Base-by-base conservation (phyloP, 2,329 filamentous ascomycete genomes). In the Pyrenochaeta sp. region DNA sequence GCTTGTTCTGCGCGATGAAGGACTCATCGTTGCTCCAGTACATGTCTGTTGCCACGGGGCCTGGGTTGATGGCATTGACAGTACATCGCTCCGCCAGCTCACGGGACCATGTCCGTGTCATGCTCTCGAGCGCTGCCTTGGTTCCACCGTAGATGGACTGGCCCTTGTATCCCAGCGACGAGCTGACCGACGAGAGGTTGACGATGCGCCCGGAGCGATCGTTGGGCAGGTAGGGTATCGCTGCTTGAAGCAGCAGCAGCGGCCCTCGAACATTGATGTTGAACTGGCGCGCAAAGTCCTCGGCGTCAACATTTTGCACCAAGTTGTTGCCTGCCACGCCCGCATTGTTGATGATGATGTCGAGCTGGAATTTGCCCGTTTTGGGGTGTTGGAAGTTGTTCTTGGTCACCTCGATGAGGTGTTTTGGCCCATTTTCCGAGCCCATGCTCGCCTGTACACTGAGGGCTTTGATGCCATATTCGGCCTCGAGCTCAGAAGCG, bases 291-390 rank as follows among this genome's bases (percentile, higher is more conserved):
- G 87, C 82, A 77, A 93, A 96, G 67, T 92, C 84, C 11, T 82
- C 81, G 5, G 81, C 70, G 3, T 83, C 84, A 58, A 91, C 84
- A 23, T 90, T 84, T 45, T 85, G 82, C 20, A 90, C 77, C 21
- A 79, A 73, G 63, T 88, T 84, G 77, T 95, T 94, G 33, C 84
- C 75, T 10, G 81, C 77, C 2, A 85, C 79, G 21, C 91, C 92
- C 27, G 92, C 92, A 74, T 96, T 96, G 83, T 96, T 96, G 80
- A 96, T 80, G 47, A 96, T 80, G 56, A 96, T 91, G 77, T 96
- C 91, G 68, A 96, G 83, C 67, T 88, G 85, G 71, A 92, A 85
- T 49, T 80, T 79, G 54, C 76, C 75, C 57, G 77, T 81, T 64
- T 82, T 81, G 23, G 83, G 80, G 59, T 75, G 73, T 7, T 82